A percentile compares a stretch with the other conserved stretches of the same genome.
Evolutionary conservation across 768 basidiomycete genomes (phyloP).

Genomic region (Auriscalpium vulgare): DNA sequence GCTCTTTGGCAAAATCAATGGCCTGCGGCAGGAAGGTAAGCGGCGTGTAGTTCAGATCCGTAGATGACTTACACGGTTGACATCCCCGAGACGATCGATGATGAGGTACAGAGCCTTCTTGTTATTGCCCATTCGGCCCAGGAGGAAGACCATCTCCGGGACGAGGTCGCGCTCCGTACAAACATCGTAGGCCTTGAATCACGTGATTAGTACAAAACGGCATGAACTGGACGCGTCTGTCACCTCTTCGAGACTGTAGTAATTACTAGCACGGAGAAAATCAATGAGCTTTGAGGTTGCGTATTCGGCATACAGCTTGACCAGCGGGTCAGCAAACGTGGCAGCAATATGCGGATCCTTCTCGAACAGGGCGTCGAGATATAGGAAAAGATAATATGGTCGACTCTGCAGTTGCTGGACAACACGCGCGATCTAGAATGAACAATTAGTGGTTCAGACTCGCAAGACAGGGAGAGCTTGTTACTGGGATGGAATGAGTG

Average conservation of each 20-base stretch:
- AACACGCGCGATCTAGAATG: conserved; percentile 73
- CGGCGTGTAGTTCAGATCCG: background rate
- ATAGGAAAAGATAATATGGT: conserved; percentile 83
- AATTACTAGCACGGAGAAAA: conserved; percentile 84
- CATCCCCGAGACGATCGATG: conserved; percentile 90
- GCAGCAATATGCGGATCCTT: conserved; percentile 77
- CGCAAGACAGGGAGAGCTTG: conserved; percentile 16
- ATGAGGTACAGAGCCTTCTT: conserved; percentile 91
- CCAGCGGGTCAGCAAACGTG: conserved; percentile 82
- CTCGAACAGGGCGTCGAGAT: conserved; percentile 83
- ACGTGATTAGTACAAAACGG: background rate
- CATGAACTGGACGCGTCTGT: conserved; percentile 2
- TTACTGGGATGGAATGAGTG: conserved; percentile 90
- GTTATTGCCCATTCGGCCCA: conserved; percentile 97
- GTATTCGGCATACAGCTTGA: conserved; percentile 88
- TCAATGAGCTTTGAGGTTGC: conserved; percentile 75
- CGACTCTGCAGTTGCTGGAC: conserved; percentile 75
- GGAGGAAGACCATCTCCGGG: conserved; percentile 93
- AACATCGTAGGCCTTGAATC: conserved; percentile 67
- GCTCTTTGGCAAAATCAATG: conserved; percentile 97
- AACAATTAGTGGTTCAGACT: background rate
- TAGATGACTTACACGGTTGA: conserved; percentile 60
- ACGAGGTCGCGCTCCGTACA: conserved; percentile 84
- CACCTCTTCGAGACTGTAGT: conserved; percentile 84
- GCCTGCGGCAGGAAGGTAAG: conserved; percentile 21